Evolutionary conservation across 352 stramenopile species (phyloP).

Genomic region (Pythium monospermum): DNA sequence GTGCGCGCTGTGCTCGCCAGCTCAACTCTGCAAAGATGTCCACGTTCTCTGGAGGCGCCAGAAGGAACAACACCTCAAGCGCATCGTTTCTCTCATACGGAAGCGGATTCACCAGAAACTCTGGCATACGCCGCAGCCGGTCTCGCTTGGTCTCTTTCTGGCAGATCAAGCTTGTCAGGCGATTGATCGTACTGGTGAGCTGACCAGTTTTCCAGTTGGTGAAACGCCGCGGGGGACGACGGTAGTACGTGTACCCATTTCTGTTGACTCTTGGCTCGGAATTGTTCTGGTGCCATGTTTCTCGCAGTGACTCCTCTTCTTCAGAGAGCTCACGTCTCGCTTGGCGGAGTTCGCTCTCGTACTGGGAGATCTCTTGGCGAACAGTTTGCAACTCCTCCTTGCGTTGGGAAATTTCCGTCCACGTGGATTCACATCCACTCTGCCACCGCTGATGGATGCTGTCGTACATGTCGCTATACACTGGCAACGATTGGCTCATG

Average conservation of each 20-base stretch:
- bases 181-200: slow-evolving; percentile 5
- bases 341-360: not conserved
- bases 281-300: not conserved
- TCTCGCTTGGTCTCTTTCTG: slow-evolving; percentile 13
- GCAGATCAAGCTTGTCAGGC: slow-evolving; percentile 9
- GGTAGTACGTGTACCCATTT: not conserved
- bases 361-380: slow-evolving; percentile 2
- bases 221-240: not conserved
- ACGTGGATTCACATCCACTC: slow-evolving; percentile 1
- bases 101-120: slow-evolving; percentile 31
- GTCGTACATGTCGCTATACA: slow-evolving; percentile 11
- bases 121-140: slow-evolving; percentile 17
- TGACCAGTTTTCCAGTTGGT: not conserved
- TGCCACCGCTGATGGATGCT: not conserved
- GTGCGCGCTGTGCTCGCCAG: slow-evolving; percentile 26
- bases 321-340: not conserved
- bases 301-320: slow-evolving; percentile 4
- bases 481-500: slow-evolving; percentile 5
- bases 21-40: slow-evolving; percentile 36
- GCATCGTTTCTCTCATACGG: slow-evolving; percentile 22
- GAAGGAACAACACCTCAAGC: slow-evolving; percentile 37
- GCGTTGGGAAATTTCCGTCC: not conserved
- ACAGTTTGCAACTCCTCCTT: slow-evolving; percentile 4
- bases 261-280: not conserved
- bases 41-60: slow-evolving; percentile 32